Evolutionary conservation across 306 rosid genomes (phyloP), one percentile per base, ranked within the genome.

Genomic region (Benincasa hispida): DNA sequence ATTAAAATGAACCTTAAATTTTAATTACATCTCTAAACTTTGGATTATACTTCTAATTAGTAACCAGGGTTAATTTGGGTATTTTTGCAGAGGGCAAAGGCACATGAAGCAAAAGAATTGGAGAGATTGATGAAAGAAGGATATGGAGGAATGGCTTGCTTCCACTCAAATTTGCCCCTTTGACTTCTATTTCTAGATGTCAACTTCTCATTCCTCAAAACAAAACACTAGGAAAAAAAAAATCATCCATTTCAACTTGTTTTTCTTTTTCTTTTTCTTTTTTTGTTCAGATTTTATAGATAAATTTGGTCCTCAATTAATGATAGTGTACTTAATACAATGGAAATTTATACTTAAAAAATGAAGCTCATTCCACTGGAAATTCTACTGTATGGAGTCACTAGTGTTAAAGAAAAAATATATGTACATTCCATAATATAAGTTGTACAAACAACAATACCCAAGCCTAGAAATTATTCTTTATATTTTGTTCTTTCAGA

Each of bases 161-260:
- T 85, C 85, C 92, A 90, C 84, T 84, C 94, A 90, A 83, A 61
- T 66, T 91, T 92, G 93, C 78, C 90, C 6, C 91, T 87, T 86
- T 91, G 93, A 91, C 87, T 84, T 84, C 60, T 82, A 70, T 80
- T 90, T 86, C 85, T 11, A 85, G 84, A 86, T 81, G 81, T 77
- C 62, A 41, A 70, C 81, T 79, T 73, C 76, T 84, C 82, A 82
- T 76, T 70, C 66, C 84, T 85, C 84, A 63, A 76, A 62, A 74
- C 51, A 45, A n/a, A 79, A 85, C 80, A 88, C 74, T 84, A 81
- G 87, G 47, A 10, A 1, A 41, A 41, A 48, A 15, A 83, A 73
- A 84, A 28, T 54, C 79, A 62, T 76, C 86, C 72, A 59, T 41
- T 85, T 60, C 70, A 74, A 63, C 30, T 66, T 27, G 42, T 78